Evolutionary conservation across 1,139 yeast genomes (phyloP), one percentile per base, ranked within the genome.

Genomic region (Candida tunisiensis): DNA sequence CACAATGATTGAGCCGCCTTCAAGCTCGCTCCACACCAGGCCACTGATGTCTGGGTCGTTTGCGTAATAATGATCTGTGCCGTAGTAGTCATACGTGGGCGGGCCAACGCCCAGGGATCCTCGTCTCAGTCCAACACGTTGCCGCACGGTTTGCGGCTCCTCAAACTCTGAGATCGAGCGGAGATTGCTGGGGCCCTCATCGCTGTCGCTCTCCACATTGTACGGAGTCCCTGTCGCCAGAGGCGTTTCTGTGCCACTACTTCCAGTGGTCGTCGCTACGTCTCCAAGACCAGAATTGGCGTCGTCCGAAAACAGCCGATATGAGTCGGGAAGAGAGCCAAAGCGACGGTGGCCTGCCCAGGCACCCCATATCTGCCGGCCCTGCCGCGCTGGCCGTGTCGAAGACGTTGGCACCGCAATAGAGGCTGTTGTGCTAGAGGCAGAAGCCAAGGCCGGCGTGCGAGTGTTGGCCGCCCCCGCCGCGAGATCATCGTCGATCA

Each of bases 401-500:
- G 15, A 10, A 8, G 7, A 7, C 19, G 19, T 17, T n/a, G n/a
- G n/a, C n/a, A n/a, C n/a, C n/a, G n/a, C n/a, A n/a, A n/a, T n/a
- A n/a, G n/a, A n/a, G n/a, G n/a, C 8, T 12, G 16, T 21, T 3
- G 15, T 15, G 12, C n/a, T 7, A 16, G 24, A 14, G 12, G 17
- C 11, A 8, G 19, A 14, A 4, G 8, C 10, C 8, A n/a, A 13
- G 15, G 24, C 21, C 26, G 31, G 35, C 8, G 29, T 26, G 22
- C 25, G 23, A 17, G 22, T 16, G 9, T 26, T 23, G 19, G 27
- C 28, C 13, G 26, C 28, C n/a, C 8, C 17, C 8, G 17, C 14
- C 8, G 36, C 27, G 26, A 28, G 31, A 10, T 23, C 29, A 15
- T 31, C 23, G 2, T 75, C 74, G 6, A 69, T 44, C 34, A 74